A percentile compares a stretch with the other conserved stretches of the same genome.
phyloP scores from a whole-genome alignment of 108 stramenopile species.

The Schizochytrium sp. region DNA sequence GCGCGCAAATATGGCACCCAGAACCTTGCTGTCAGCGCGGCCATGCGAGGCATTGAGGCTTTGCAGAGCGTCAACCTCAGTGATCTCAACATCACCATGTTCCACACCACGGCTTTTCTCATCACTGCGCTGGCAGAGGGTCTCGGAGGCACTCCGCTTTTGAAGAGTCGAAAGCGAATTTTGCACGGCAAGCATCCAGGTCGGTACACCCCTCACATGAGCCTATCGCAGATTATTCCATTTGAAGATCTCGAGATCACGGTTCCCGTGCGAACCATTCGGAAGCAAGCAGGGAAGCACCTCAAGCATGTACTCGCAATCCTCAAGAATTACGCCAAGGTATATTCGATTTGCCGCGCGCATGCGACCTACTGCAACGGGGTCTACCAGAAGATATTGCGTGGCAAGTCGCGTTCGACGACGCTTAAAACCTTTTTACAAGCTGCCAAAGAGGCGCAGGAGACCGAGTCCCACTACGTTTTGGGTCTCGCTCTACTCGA shows the following conservation, averaged over 20 bases:
- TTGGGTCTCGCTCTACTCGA: not conserved
- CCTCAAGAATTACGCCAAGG: not conserved
- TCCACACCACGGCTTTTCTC: not conserved
- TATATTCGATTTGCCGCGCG: not conserved
- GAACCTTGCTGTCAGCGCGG: not conserved
- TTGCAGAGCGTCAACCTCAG: not conserved
- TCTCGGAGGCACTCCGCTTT: not conserved
- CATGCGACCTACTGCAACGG: not conserved
- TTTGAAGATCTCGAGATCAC: not conserved
- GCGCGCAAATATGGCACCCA: not conserved
- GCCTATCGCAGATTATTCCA: slow-evolving; percentile 1
- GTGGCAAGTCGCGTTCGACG: not conserved
- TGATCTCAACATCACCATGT: not conserved
- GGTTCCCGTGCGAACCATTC: not conserved
- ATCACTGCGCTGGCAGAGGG: not conserved
- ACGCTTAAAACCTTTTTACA: not conserved
- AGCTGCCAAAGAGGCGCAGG: not conserved
- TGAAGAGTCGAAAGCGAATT: not conserved
- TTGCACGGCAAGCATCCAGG: not conserved
- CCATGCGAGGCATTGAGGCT: not conserved
- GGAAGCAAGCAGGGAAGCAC: not conserved
- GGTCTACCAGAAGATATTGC: not conserved
- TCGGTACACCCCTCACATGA: not conserved
- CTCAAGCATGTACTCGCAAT: not conserved
- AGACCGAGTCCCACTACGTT: not conserved